phyloP scores from a whole-genome alignment of 768 basidiomycete genomes.

The Suillus spraguei region DNA sequence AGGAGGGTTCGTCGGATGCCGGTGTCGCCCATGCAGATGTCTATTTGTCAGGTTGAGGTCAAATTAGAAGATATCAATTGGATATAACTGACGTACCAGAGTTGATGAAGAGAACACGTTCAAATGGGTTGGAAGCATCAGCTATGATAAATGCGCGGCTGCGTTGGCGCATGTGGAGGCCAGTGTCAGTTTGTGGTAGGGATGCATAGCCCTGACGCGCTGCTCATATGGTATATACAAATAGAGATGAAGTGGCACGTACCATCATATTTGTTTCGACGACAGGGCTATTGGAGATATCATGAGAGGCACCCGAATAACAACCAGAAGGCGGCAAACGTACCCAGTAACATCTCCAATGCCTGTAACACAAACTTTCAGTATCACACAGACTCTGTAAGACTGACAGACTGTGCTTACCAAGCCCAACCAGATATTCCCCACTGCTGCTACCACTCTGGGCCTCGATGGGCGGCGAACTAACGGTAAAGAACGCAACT shows the following conservation, averaged over 20 bases:
- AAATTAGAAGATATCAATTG: background rate
- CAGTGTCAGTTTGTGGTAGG: slow-evolving; percentile 66
- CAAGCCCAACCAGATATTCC: slow-evolving; percentile 29
- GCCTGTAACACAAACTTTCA: slow-evolving; percentile 40
- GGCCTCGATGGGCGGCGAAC: slow-evolving; percentile 27
- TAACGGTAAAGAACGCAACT: slow-evolving; percentile 43
- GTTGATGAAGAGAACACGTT: slow-evolving; percentile 75
- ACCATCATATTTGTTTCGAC: slow-evolving; percentile 89
- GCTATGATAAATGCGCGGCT: slow-evolving; percentile 79
- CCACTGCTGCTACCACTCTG: background rate
- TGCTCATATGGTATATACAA: background rate
- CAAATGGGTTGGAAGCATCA: slow-evolving; percentile 53
- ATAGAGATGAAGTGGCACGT: slow-evolving; percentile 16
- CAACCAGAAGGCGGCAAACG: slow-evolving; percentile 12
- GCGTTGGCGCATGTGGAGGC: slow-evolving; percentile 78
- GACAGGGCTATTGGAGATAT: slow-evolving; percentile 51
- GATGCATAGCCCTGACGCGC: slow-evolving; percentile 63
- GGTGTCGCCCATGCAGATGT: slow-evolving; percentile 83
- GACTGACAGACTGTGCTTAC: slow-evolving; percentile 5
- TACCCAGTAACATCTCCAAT: slow-evolving; percentile 79
- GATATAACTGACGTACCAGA: slow-evolving; percentile 44
- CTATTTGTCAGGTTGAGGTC: slow-evolving; percentile 32
- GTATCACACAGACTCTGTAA: background rate
- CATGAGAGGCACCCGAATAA: background rate
- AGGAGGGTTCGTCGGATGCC: slow-evolving; percentile 75